These are phyloP conservation scores for Rosa multiflora DNA, from an alignment of 306 rosid genomes.

Conservation along the genomic window DNA sequence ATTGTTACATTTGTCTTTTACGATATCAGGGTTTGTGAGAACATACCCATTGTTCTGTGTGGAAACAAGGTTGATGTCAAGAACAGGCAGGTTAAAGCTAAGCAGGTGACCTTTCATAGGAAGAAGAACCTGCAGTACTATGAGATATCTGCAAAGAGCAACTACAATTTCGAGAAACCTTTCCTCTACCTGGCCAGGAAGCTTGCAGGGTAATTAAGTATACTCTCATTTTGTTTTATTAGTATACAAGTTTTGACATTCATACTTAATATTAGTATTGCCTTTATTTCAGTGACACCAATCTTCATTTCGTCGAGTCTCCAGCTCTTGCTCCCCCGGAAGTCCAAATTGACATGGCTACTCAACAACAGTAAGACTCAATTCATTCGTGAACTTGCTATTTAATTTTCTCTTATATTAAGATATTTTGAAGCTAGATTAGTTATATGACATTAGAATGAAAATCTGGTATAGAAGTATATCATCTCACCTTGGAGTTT, in stretches of 20 bases:
- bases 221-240: not conserved
- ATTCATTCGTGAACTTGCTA: not conserved
- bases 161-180: slow-evolving; percentile 80
- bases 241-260: slow-evolving; percentile 4
- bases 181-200: slow-evolving; percentile 75
- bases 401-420: not conserved
- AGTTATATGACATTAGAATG: not conserved
- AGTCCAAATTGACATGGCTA: slow-evolving; percentile 52
- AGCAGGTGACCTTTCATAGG: slow-evolving; percentile 83
- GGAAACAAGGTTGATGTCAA: slow-evolving; percentile 88
- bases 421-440: not conserved
- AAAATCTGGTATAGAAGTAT: too few species aligned
- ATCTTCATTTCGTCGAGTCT: slow-evolving; percentile 72
- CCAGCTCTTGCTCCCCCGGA: slow-evolving; percentile 91
- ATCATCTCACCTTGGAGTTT: not conserved
- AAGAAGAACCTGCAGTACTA: slow-evolving; percentile 82
- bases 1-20: not conserved
- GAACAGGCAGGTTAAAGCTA: slow-evolving; percentile 78
- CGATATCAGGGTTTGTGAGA: slow-evolving; percentile 63
- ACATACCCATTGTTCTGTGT: slow-evolving; percentile 72
- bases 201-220: slow-evolving; percentile 59
- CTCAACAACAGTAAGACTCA: slow-evolving; percentile 51
- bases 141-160: slow-evolving; percentile 84
- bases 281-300: slow-evolving; percentile 41
- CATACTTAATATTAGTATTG: not conserved